Percentiles rank a stretch among this genome's conserved stretches.
Evolutionary conservation across 495 filamentous ascomycete genomes (phyloP).

Genomic region (Penicillium goetzii): DNA sequence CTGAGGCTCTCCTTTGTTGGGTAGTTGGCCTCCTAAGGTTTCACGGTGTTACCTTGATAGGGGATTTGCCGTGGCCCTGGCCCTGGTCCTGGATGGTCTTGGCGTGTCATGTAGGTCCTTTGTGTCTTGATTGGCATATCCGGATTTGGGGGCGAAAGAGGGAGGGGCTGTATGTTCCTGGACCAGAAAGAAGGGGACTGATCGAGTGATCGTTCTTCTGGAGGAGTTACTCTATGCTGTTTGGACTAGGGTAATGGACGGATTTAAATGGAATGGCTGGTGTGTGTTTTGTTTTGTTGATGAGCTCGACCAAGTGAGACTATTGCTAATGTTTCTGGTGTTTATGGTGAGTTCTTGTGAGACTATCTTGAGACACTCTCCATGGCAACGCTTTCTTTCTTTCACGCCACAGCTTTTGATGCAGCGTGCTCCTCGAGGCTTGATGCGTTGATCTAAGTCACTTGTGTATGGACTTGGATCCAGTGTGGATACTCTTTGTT

Average conservation of each 20-base stretch:
- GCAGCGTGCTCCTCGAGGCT: neutral
- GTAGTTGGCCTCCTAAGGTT: conserved; percentile 10
- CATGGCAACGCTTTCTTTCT: neutral
- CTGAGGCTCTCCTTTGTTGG: conserved; percentile 19
- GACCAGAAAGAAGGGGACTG: neutral
- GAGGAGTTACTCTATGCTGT: neutral
- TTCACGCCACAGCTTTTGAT: neutral
- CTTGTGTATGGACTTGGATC: neutral
- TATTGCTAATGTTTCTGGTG: neutral
- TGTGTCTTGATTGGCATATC: neutral
- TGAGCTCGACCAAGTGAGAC: neutral
- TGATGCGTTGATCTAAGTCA: neutral
- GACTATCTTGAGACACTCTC: conserved; percentile 5
- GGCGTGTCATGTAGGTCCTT: neutral
- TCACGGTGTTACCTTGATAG: conserved; percentile 9
- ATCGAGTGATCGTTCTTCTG: neutral
- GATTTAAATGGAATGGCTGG: neutral
- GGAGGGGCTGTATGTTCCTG: neutral
- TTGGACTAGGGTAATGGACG: neutral
- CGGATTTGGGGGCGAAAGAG: neutral
- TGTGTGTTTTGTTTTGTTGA: neutral
- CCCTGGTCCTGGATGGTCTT: neutral
- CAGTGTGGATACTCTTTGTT: neutral
- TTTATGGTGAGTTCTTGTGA: neutral
- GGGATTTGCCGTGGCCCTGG: neutral